Evolutionary conservation across 2,329 filamentous ascomycete species (phyloP), one percentile per base, ranked within the genome.

Genomic region (Aureobasidium sp.): DNA sequence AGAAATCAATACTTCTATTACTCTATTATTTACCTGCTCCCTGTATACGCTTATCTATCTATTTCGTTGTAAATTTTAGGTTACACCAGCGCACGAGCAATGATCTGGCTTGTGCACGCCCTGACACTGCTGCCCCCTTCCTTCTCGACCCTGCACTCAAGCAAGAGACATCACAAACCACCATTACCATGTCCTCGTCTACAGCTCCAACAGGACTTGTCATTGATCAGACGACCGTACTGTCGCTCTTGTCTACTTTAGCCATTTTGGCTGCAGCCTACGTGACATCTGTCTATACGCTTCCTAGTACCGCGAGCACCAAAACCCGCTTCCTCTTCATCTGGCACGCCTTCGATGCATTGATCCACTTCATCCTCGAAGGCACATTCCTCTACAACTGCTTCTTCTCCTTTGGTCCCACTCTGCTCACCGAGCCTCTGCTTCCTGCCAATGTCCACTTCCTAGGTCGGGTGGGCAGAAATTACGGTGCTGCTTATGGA

Each of bases 271-370:
- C 76, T 27, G 72, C 77, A 59, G 82, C 84, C 52, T 83, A 82
- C 70, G 32, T 76, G 34, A 73, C 78, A 59, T 82, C 81, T 46
- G 69, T 75, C 20, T 69, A 70, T 46, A 71, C 82, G 10, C 79
- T 88, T 29, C 83, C 87, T 4, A 72, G 77, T 20, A 70, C 78
- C 1, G 79, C 85, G 12, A 76, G 82, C 1, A 72, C 77, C 41
- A 83, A 85, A 57, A 81, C 82, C 62, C 90, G 92, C 65, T 78
- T 89, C 72, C 86, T 97, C 66, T 96, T 96, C 81, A 84, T 95
- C 76, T 97, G 93, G 93, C 92, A 97, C 78, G 83, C 90, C 41
- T 95, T 96, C 77, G 92, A 97, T 74, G 90, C 90, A 36, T 82
- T 97, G 47, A 93, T 92, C 70, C 94, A 99, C 78, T 85, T 95